Percentiles rank a stretch among this genome's conserved stretches.
phyloP scores from a whole-genome alignment of 345 rosid species.

The Salix koriyanagi region DNA sequence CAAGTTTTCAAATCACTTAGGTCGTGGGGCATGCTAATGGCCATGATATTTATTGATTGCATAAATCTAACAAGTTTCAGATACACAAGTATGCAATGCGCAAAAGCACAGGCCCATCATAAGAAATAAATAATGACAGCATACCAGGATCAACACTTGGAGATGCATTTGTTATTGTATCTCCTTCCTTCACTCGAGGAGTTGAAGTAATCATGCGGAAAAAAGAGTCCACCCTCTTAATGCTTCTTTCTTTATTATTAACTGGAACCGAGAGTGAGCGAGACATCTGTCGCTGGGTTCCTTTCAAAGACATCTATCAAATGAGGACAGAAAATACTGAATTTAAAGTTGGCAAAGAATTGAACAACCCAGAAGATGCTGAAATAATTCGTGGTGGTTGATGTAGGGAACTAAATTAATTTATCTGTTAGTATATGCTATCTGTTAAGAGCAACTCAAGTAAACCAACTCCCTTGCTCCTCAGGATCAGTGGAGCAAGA shows the following conservation, averaged over 20 bases:
- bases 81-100: not conserved
- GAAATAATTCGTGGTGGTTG: not conserved
- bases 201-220: conserved; percentile 82
- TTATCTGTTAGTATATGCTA: not conserved
- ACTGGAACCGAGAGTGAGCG: conserved; percentile 88
- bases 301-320: conserved; percentile 38
- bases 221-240: conserved; percentile 80
- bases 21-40: too few relatives aligned
- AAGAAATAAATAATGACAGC: not conserved
- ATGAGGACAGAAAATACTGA: not conserved
- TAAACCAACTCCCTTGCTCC: not conserved
- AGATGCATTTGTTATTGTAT: conserved; percentile 32
- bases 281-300: conserved; percentile 36
- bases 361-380: not conserved
- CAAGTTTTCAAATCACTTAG: too few relatives aligned
- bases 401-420: not conserved
- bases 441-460: not conserved
- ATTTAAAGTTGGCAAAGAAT: not conserved
- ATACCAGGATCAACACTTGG: conserved; percentile 44
- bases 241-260: conserved; percentile 53
- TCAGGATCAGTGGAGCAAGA: not conserved
- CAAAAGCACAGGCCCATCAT: not conserved
- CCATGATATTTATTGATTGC: too few relatives aligned
- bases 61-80: not conserved
- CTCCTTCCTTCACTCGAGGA: conserved; percentile 72